Evolutionary conservation across 306 rosid species (phyloP).

Genomic region (Medicago ruthenica): DNA sequence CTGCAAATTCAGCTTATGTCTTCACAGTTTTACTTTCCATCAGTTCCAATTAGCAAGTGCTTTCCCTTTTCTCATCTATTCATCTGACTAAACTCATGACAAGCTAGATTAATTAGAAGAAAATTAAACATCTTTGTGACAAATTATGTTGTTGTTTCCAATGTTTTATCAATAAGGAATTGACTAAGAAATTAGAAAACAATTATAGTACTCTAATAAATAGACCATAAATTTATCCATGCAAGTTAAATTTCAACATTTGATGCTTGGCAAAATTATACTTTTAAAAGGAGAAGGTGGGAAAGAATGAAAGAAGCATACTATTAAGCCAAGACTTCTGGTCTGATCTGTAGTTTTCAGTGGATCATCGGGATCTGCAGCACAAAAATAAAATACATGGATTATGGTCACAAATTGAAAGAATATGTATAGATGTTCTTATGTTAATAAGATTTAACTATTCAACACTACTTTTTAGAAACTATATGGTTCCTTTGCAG

Average conservation of each 20-base stretch:
- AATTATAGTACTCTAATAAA: conserved; percentile 22
- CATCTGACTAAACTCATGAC: neutral
- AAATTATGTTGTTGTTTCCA: neutral
- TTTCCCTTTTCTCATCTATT: conserved; percentile 12
- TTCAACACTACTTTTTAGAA: too few relatives aligned
- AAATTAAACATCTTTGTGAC: neutral
- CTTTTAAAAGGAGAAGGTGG: neutral
- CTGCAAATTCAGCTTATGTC: too few relatives aligned
- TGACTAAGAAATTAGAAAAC: conserved; percentile 28
- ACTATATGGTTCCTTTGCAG: conserved; percentile 1
- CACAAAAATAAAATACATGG: conserved; percentile 33
- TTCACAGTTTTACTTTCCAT: neutral
- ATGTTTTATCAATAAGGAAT: neutral
- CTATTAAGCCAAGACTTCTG: conserved; percentile 65
- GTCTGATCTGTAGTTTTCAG: conserved; percentile 84
- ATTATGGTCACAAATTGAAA: conserved; percentile 3
- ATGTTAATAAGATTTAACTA: neutral
- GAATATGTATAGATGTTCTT: neutral
- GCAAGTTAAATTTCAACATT: conserved; percentile 21
- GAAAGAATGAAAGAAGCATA: conserved; percentile 41
- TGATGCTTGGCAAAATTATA: neutral
- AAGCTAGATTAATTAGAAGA: neutral
- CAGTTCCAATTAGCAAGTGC: conserved; percentile 7
- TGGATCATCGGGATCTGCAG: conserved; percentile 59
- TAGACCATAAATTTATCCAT: neutral